phyloP scores from a whole-genome alignment of 228 moss, liverwort and hornwort genomes.

The Sphagnum fallax region DNA sequence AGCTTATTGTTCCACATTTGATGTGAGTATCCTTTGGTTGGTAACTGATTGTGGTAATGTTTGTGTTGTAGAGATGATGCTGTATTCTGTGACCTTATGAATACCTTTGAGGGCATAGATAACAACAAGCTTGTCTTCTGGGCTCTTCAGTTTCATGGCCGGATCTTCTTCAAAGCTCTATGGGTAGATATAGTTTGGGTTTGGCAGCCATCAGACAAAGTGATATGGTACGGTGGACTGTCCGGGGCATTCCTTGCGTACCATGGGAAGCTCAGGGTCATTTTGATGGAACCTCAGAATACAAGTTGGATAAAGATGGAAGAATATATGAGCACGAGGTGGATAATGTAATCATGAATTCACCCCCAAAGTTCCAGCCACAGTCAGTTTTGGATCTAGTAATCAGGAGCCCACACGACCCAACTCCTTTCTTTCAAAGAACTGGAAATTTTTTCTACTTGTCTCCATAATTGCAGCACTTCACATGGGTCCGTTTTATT shows the following conservation, averaged over 20 bases:
- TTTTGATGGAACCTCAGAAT: constrained; percentile 93
- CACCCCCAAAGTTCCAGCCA: constrained; percentile 64
- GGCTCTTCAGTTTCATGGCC: constrained; percentile 90
- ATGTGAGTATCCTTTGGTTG: too few species aligned
- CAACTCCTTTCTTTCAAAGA: constrained; percentile 71
- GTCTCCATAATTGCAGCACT: constrained; percentile 59
- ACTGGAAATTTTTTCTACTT: constrained; percentile 19
- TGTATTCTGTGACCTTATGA: constrained; percentile 87
- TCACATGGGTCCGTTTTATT: constrained; percentile 99
- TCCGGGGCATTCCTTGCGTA: constrained; percentile 83
- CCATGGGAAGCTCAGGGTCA: constrained; percentile 98
- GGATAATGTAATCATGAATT: constrained; percentile 84
- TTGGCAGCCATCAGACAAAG: constrained; percentile 89
- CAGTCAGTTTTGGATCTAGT: constrained; percentile 81
- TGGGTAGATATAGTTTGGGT: constrained; percentile 93
- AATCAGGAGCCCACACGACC: constrained; percentile 50
- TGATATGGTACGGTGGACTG: constrained; percentile 97
- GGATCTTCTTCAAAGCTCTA: constrained; percentile 80
- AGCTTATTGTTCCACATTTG: too few species aligned
- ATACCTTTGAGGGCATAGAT: constrained; percentile 65
- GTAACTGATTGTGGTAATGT: neutral
- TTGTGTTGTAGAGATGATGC: constrained; percentile 58
- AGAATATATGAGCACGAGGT: constrained; percentile 93
- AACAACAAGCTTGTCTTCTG: constrained; percentile 89
- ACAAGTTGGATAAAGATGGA: constrained; percentile 90